Conservation (phyloP, 164 flowering plant species). For the Aristolochia contorta region DNA sequence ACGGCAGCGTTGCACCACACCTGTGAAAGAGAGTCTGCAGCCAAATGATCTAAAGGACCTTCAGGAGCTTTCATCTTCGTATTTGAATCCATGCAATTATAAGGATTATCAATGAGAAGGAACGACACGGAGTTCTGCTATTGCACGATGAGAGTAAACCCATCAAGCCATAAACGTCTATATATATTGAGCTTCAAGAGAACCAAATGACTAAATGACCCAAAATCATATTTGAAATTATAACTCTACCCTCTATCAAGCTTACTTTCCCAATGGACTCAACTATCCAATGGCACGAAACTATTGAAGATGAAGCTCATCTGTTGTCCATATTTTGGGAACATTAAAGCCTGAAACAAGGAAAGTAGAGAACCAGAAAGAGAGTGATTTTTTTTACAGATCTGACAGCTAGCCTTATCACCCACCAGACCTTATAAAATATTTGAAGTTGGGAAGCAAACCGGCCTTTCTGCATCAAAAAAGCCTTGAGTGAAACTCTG, state of each 20-base stretch:
- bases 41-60: constrained; percentile 61
- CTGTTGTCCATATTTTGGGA: not conserved
- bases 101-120: no score
- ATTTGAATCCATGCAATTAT: constrained; percentile 31
- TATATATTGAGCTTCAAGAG: not conserved
- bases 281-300: not conserved
- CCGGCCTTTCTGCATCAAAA: constrained; percentile 16
- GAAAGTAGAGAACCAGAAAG: not conserved
- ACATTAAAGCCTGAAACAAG: not conserved
- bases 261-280: no score
- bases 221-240: not conserved
- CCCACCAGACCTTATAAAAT: constrained; percentile 10
- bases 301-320: not conserved
- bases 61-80: constrained; percentile 34
- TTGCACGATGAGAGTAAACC: no score
- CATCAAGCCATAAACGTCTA: no score
- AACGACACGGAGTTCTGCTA: no score
- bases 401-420: constrained; percentile 29
- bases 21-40: constrained; percentile 83
- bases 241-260: no score
- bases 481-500: constrained; percentile 5
- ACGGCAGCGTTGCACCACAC: constrained; percentile 82
- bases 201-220: constrained; percentile 1
- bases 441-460: constrained; percentile 11
- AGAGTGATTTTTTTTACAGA: constrained; percentile 6